Evolutionary conservation across 1,139 yeast genomes (phyloP).

Genomic region (Candida smagusa): DNA sequence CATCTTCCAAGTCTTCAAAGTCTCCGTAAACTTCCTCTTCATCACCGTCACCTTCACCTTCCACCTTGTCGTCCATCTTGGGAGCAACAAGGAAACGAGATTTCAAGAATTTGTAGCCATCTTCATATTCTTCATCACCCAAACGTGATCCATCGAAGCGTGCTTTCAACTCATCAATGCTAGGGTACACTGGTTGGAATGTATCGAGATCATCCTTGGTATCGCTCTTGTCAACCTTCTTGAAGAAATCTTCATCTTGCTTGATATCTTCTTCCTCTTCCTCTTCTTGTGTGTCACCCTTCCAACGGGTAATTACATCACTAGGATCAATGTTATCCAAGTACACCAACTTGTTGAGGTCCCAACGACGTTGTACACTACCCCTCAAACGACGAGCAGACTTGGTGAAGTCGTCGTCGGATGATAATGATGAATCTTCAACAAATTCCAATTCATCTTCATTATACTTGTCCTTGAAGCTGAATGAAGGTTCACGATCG

Average conservation of each 20-base stretch:
- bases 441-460: slow-evolving; percentile 52
- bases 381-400: slow-evolving; percentile 44
- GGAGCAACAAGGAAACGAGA: slow-evolving; percentile 71
- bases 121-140: slow-evolving; percentile 40
- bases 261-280: slow-evolving; percentile 51
- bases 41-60: slow-evolving; percentile 36
- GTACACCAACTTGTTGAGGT: slow-evolving; percentile 77
- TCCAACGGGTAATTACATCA: slow-evolving; percentile 79
- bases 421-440: slow-evolving; percentile 44
- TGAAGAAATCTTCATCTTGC: slow-evolving; percentile 55
- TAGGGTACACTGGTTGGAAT: slow-evolving; percentile 37
- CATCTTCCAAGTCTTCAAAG: slow-evolving; percentile 69
- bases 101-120: slow-evolving; percentile 47
- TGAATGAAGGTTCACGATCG: slow-evolving; percentile 42
- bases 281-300: slow-evolving; percentile 42
- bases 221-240: slow-evolving; percentile 37
- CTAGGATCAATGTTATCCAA: slow-evolving; percentile 71
- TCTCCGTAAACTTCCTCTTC: slow-evolving; percentile 69
- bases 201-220: slow-evolving; percentile 31
- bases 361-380: slow-evolving; percentile 57
- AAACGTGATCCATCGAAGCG: slow-evolving; percentile 50
- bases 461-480: slow-evolving; percentile 39
- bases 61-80: slow-evolving; percentile 39
- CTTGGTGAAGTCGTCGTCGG: slow-evolving; percentile 36
- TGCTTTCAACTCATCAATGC: slow-evolving; percentile 46